Evolutionary conservation across 202 grass and related monocot genomes (phyloP), one percentile per base, ranked within the genome.

Genomic region (Panicum virgatum): DNA sequence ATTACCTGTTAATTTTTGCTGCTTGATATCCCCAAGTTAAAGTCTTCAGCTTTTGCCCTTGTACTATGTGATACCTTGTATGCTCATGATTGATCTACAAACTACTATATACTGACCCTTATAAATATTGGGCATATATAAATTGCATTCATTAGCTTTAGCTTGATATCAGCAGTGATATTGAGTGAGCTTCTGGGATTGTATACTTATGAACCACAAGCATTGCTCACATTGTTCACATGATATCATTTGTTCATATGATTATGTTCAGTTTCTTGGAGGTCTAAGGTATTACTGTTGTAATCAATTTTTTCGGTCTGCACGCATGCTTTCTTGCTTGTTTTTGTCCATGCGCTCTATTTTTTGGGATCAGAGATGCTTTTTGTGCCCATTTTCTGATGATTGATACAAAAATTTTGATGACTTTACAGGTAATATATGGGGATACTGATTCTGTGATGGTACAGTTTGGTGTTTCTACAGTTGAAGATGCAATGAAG

Each of bases 361-460:
- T 25, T 16, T 75, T 48, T 54, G 3, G 45, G 65, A 39, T 81
- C n/a, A 45, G 37, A 29, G 32, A 79, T 46, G 68, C 48, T 18
- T 76, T 68, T 73, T 32, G 20, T 16, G 25, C 37, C 29, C 40
- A 82, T 63, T 26, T 80, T 69, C 27, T 46, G 38, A 30, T 30
- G 30, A 30, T 30, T 30, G 30, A 80, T 20, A 50, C 81, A 75
- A 44, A 23, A 66, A 30, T 59, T 61, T 68, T 79, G 58, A 47
- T 83, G 47, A 58, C 46, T 72, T 79, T 10, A 20, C 91, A 98
- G 96, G 86, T 98, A 81, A 83, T 98, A 59, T 98, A 98, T 32
- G 96, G 96, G 84, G 96, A 98, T 80, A 98, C 96, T 30, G 92
- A 98, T 85, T 98, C 96, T 80, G 92, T 98, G 75, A 98, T 98